Base-by-base conservation (phyloP, 345 rosid species). In the Linum usitatissimum region DNA sequence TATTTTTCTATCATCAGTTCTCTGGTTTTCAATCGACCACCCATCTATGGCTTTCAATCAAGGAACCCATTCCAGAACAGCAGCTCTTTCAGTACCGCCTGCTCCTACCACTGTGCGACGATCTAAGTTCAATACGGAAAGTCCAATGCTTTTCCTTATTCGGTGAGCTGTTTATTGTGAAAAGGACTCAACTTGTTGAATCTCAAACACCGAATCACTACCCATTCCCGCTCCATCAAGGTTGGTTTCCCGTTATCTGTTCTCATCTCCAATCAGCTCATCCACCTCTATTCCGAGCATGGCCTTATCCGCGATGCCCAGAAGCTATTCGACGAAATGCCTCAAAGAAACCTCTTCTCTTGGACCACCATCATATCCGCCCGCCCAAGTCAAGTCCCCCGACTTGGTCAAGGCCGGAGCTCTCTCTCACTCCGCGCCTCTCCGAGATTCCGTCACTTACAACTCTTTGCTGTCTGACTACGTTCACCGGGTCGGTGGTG, bases 291-390 rank as follows among this genome's bases (percentile, higher is more conserved):
- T 70, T 71, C 87, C 0, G 68, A 63, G 30, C 80, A 76, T 36
- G 75, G 78, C 7, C 70, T 76, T 17, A 48, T 77, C 38, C 63
- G 13, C 2, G 85, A 82, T 53, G 91, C 97, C 39, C 84, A 76
- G 55, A 82, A 73, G 4, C 60, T 91, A 90, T 91, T 91, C 78
- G 91, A 84, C 58, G 87, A 83, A 86, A 88, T 84, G 91, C 86
- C 79, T 3, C 71, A 76, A 0, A 75, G 84, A 69, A 88, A 88
- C 53, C 79, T 79, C 30, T 81, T 75, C 75, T 75, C 91, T 10
- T 91, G 87, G 91, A 91, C 86, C 65, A 63, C 88, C 0, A 74
- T 91, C 15, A 88, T 91, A 63, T 82, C 87, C 3, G 81, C 89
- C 45, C 70, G 81, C 89, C 45, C 70, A 76, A 59, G 70, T 84